These are phyloP conservation scores for Anisodus tanguticus DNA, from an alignment of 257 asterid genomes.

Conservation along the genomic window DNA sequence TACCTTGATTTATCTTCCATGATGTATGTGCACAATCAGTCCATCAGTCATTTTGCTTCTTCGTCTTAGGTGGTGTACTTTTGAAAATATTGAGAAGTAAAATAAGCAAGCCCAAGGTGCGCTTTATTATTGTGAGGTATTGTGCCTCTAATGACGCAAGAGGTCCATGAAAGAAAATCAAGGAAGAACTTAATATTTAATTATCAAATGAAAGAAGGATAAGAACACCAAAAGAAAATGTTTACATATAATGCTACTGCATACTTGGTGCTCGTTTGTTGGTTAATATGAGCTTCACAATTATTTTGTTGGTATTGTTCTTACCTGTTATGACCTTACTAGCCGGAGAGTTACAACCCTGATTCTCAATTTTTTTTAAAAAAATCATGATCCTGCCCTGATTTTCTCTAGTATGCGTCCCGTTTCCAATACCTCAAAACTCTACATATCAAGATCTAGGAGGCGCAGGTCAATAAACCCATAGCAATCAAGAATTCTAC, in stretches of 20 bases:
- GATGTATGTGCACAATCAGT: constrained; percentile 23
- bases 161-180: neutral
- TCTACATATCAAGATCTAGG: neutral
- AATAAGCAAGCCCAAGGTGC: constrained; percentile 5
- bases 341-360: neutral
- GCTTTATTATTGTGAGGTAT: constrained; percentile 19
- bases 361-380: neutral
- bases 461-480: neutral
- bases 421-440: neutral
- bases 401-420: neutral
- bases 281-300: constrained; percentile 19
- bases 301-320: constrained; percentile 6
- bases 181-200: neutral
- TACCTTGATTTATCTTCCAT: constrained; percentile 28
- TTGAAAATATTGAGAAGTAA: neutral
- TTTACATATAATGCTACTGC: neutral
- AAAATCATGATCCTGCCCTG: neutral
- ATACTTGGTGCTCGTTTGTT: neutral
- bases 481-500: neutral
- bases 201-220: neutral
- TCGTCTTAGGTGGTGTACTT: constrained; percentile 12
- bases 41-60: constrained; percentile 17
- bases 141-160: neutral
- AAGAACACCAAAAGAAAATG: constrained; percentile 15
- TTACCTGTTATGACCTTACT: neutral